Conservation (phyloP, 2,329 filamentous ascomycete species). For the Atkinsonella texensis region DNA sequence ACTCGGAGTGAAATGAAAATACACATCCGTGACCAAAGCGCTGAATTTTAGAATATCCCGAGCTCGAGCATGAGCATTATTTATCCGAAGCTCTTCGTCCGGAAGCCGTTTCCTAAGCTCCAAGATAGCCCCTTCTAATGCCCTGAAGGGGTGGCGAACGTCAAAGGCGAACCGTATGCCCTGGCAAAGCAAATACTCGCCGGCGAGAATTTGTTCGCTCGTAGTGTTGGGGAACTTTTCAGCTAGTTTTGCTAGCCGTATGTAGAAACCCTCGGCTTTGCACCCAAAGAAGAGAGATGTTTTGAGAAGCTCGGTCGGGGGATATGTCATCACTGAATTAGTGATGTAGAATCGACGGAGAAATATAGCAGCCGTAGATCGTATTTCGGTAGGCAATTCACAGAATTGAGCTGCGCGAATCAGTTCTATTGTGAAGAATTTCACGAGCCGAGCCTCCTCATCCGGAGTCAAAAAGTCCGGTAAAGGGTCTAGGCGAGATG, state of each 20-base stretch:
- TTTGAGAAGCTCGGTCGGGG: constrained; percentile 77
- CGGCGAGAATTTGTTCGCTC: constrained; percentile 72
- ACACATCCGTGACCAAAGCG: constrained; percentile 82
- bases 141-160: constrained; percentile 80
- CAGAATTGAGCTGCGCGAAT: constrained; percentile 44
- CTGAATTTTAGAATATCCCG: constrained; percentile 65
- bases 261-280: constrained; percentile 81
- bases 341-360: constrained; percentile 90
- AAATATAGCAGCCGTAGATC: constrained; percentile 70
- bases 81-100: constrained; percentile 41
- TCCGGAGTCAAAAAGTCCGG: constrained; percentile 72
- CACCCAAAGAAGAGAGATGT: constrained; percentile 86
- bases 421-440: constrained; percentile 57
- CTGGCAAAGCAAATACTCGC: constrained; percentile 87
- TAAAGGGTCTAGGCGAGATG: constrained; percentile 40
- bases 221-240: constrained; percentile 59
- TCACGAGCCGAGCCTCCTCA: constrained; percentile 73
- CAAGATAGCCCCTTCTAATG: constrained; percentile 74
- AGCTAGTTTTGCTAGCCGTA: constrained; percentile 51
- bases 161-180: constrained; percentile 89
- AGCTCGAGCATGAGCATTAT: constrained; percentile 58
- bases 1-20: constrained; percentile 89
- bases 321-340: constrained; percentile 94
- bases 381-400: constrained; percentile 37
- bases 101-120: constrained; percentile 60